Evolutionary conservation across 148 eudicot species (phyloP), one percentile per base, ranked within the genome.

Genomic region (Cornus controversa): DNA sequence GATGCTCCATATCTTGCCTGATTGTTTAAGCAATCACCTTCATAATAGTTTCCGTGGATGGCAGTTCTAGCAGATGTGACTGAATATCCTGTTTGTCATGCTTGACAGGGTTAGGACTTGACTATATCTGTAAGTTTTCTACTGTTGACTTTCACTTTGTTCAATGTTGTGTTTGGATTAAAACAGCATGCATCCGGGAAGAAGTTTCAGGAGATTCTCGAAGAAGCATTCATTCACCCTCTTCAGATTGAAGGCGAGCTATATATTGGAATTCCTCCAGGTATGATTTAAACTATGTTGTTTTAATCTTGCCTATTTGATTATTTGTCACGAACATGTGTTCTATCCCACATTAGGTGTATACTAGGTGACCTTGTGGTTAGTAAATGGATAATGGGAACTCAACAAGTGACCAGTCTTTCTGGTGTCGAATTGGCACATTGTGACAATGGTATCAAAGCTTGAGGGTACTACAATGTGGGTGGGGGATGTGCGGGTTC

Each of bases 251-350:
- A 89, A 66, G 99, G 99, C 74, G 99, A 96, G 88, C 83, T 96
- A 75, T 96, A 96, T 80, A 84, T 96, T 84, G 99, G 99, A 82
- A 89, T 93, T 78, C 99, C 99, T 66, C 98, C 99, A 89, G 99
- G 99, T 79, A 89, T 83, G 85, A 77, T 34, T 31, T 34, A 20
- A 26, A 50, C 57, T 58, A n/a, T n/a, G n/a, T n/a, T 34, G 14
- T 6, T 34, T 77, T 66, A 27, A 27, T 34, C 60, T 73, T 66
- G 15, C 24, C 63, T 22, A 54, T 42, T 64, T 66, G 10, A 75
- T 28, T 45, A 54, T 63, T 42, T 31, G 11, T 29, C 24, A 16
- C 54, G 40, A 16, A 31, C 34, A 5, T 31, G 34, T 31, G 34
- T 31, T 31, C 2, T 31, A 5, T 31, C 34, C 45, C 45, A 40